Evolutionary conservation across 148 eudicot species (phyloP), one percentile per base, ranked within the genome.

Genomic region (Limonium bicolor): DNA sequence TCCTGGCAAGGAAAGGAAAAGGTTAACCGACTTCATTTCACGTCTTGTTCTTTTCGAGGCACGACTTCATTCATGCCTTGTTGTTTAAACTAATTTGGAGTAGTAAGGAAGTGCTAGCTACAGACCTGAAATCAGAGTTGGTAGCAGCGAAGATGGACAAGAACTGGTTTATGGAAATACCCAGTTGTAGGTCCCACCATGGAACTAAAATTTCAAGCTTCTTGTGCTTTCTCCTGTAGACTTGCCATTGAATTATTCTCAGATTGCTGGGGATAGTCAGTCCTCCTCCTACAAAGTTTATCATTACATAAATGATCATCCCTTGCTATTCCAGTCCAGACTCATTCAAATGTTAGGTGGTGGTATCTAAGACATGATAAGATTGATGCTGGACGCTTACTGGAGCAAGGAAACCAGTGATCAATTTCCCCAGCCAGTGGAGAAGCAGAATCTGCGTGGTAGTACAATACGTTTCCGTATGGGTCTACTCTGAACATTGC

Each of bases 161-260:
- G 72, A 90, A 90, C 69, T 90, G 99, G 76, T 78, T 78, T 36
- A 80, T 71, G 44, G 99, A 90, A 36, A 90, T 63, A 16, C 99
- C 99, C 38, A 90, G 54, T 61, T 90, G 99, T 42, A 84, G 65
- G 60, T 90, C 99, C 99, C 99, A 90, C 99, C 99, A 90, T 6
- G 99, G 99, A 30, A 84, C 78, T 46, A 90, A 69, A 61, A 75
- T 80, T 45, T 84, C 95, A 5, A 90, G 62, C 38, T 80, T 75
- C 62, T 80, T 71, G 33, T 69, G 69, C 67, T 90, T 90, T 60
- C 76, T 77, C 56, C 69, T 84, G 65, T 72, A 75, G 21, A 80
- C 95, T 75, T 90, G 97, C 97, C 97, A 84, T 53, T 90, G 97
- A 29, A 90, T 52, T 53, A 90, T 77, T 63, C 87, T 72, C 32